Percentiles rank a stretch among this genome's conserved stretches.
These are phyloP conservation scores for Arachis monticola DNA, from an alignment of 331 rosid species.

Conservation along the genomic window DNA sequence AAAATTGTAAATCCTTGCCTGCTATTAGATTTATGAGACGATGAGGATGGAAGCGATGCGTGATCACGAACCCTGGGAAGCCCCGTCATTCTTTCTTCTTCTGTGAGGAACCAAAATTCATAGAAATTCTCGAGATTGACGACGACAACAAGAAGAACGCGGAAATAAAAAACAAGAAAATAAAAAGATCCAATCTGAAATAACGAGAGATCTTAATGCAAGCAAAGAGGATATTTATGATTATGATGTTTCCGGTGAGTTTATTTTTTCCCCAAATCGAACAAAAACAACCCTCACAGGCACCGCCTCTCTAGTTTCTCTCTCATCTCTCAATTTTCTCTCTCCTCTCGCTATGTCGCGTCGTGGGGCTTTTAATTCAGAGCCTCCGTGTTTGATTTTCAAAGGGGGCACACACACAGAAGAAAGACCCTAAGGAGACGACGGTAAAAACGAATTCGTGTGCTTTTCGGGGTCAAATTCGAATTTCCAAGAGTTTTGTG, in stretches of 20 bases:
- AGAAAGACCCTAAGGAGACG: constrained; percentile 33
- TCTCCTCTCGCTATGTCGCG: not conserved
- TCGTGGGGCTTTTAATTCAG: constrained; percentile 34
- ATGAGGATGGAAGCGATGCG: constrained; percentile 35
- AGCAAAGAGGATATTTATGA: constrained; percentile 22
- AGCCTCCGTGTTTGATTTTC: constrained; percentile 46
- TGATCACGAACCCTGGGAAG: constrained; percentile 52
- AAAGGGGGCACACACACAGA: constrained; percentile 32
- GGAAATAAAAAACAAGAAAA: not conserved
- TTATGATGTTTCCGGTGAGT: not conserved
- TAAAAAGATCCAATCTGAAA: constrained; percentile 36
- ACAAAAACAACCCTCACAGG: constrained; percentile 18
- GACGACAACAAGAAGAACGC: not conserved
- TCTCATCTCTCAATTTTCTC: not conserved
- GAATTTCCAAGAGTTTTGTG: constrained; percentile 1
- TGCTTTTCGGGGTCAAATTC: constrained; percentile 5
- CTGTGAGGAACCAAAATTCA: constrained; percentile 37
- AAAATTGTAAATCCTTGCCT: constrained; percentile 43
- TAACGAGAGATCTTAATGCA: constrained; percentile 21
- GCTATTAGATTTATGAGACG: constrained; percentile 42
- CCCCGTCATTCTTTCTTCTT: constrained; percentile 44
- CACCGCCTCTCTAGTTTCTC: not conserved
- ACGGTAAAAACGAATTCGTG: constrained; percentile 25
- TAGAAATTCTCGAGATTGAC: constrained; percentile 22
- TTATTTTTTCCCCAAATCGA: not conserved